Percentiles rank a stretch among this genome's conserved stretches.
These are phyloP conservation scores for Barnettozyma siamensis DNA, from an alignment of 805 yeast species.

Conservation along the genomic window DNA sequence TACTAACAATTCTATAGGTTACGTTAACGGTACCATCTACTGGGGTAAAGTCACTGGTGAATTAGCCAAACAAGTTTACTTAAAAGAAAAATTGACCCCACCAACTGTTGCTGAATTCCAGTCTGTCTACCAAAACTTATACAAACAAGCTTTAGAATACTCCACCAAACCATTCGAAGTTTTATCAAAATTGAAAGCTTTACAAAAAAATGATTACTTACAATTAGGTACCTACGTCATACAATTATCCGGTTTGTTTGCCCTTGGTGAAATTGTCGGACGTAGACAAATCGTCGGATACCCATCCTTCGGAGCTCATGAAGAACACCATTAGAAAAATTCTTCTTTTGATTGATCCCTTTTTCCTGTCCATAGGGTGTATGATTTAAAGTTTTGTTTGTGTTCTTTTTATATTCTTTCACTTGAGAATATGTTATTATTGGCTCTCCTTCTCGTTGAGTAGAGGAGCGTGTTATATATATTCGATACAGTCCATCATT, in stretches of 20 bases:
- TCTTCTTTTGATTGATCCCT: background rate
- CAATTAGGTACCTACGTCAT: slow-evolving; percentile 70
- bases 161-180: slow-evolving; percentile 58
- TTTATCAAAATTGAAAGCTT: slow-evolving; percentile 38
- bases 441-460: background rate
- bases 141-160: slow-evolving; percentile 38
- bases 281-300: slow-evolving; percentile 93
- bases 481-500: background rate
- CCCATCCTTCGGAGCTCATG: slow-evolving; percentile 49
- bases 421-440: background rate
- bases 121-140: slow-evolving; percentile 56
- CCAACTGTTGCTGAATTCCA: slow-evolving; percentile 76
- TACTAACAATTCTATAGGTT: slow-evolving; percentile 7
- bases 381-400: background rate
- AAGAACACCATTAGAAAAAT: slow-evolving; percentile 16
- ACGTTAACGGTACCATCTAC: slow-evolving; percentile 60
- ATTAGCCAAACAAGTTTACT: slow-evolving; percentile 59
- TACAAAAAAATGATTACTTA: slow-evolving; percentile 51
- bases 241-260: slow-evolving; percentile 86
- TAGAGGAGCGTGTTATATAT: background rate
- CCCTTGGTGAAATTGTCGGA: slow-evolving; percentile 94
- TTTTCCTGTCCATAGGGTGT: no score
- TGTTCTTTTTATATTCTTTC: slow-evolving; percentile 2
- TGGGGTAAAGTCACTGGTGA: slow-evolving; percentile 61
- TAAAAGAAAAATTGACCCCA: slow-evolving; percentile 90